A percentile compares a stretch with the other conserved stretches of the same genome.
phyloP scores from a whole-genome alignment of 2,329 filamentous ascomycete genomes.

The Phoma sp. region DNA sequence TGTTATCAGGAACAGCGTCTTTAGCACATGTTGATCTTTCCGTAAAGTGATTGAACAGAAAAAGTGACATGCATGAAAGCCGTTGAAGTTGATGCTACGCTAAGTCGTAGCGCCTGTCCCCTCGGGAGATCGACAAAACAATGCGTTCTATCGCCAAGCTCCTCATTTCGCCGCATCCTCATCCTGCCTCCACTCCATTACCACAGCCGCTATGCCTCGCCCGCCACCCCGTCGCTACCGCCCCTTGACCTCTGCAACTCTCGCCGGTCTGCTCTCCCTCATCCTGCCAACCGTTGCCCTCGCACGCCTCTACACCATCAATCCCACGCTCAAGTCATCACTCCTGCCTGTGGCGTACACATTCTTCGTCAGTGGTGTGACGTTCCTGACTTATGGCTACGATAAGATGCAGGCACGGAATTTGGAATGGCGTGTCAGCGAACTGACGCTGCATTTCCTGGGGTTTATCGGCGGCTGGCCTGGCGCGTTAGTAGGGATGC shows the following conservation, averaged over 20 bases:
- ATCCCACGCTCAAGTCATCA: slow-evolving; percentile 16
- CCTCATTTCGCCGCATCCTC: background rate
- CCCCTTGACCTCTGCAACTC: slow-evolving; percentile 35
- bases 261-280: slow-evolving; percentile 47
- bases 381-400: slow-evolving; percentile 44
- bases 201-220: slow-evolving; percentile 14
- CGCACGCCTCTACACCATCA: slow-evolving; percentile 41
- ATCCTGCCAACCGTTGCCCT: slow-evolving; percentile 62
- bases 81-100: background rate
- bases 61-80: background rate
- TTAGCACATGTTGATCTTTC: too few species aligned
- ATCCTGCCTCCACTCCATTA: background rate
- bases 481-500: slow-evolving; percentile 41
- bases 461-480: slow-evolving; percentile 44
- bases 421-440: slow-evolving; percentile 41
- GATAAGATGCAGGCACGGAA: slow-evolving; percentile 46
- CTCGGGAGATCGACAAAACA: background rate
- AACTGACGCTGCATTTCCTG: slow-evolving; percentile 38
- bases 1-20: too few species aligned
- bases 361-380: slow-evolving; percentile 26
- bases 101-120: background rate
- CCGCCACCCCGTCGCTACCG: slow-evolving; percentile 26
- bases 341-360: slow-evolving; percentile 27
- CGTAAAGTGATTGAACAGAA: too few species aligned
- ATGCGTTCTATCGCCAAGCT: background rate